A percentile compares a stretch with the other conserved stretches of the same genome.
Evolutionary conservation across 345 rosid genomes (phyloP).

Genomic region (Cardamine chenopodiifolia): DNA sequence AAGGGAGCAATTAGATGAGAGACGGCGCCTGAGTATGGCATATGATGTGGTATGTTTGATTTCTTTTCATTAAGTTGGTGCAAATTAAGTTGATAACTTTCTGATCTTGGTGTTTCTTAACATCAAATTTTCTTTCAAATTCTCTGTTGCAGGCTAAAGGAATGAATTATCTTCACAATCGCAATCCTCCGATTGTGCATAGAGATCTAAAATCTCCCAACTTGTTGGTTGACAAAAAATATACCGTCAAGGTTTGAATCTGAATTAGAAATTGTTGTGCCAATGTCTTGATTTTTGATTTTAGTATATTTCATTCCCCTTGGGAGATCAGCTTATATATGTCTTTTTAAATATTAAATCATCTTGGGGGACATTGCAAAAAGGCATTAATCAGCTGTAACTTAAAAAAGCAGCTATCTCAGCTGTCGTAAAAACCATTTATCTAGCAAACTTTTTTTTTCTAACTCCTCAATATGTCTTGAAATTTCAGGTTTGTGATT

Average conservation of each 20-base stretch:
- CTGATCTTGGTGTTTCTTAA: constrained; percentile 14
- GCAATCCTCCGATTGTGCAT: constrained; percentile 94
- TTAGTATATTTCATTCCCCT: neutral
- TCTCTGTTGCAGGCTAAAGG: constrained; percentile 81
- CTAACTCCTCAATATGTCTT: constrained; percentile 8
- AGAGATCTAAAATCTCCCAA: constrained; percentile 98
- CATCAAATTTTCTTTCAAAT: neutral
- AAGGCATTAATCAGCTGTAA: neutral
- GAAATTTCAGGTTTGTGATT: constrained; percentile 85
- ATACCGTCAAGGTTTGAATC: constrained; percentile 72
- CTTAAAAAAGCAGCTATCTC: neutral
- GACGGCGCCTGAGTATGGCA: constrained; percentile 95
- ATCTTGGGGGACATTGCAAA: neutral
- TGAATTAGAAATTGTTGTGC: constrained; percentile 2
- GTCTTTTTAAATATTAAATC: neutral
- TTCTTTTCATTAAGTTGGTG: neutral
- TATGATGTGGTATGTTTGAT: constrained; percentile 84
- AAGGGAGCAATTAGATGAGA: constrained; percentile 82
- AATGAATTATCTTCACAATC: constrained; percentile 97
- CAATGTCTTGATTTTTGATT: neutral
- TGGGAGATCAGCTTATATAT: neutral
- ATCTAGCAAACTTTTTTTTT: neutral
- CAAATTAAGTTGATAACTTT: neutral
- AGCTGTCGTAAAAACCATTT: neutral
- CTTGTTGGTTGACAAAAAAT: constrained; percentile 95